Evolutionary conservation across 108 stramenopile genomes (phyloP), one percentile per base, ranked within the genome.

Genomic region (Pseudonitzschia delicatissima): DNA sequence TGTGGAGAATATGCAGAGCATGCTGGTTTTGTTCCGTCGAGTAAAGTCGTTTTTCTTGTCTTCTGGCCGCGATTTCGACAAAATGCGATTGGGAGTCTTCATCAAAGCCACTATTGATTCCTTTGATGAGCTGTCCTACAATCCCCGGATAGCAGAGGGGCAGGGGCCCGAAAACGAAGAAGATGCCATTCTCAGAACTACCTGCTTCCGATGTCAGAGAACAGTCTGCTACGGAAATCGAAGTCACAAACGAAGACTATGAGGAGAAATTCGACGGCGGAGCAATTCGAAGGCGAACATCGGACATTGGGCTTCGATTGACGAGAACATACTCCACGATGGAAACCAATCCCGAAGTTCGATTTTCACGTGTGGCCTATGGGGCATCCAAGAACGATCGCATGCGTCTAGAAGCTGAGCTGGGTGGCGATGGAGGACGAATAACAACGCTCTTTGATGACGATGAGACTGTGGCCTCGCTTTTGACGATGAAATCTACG

Each of bases 401-500:
- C 36, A 77, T 90, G 78, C 77, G 78, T 42, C 68, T 83, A 45
- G 87, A 90, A 51, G 86, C 89, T 34, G 89, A 90, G 67, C 42
- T 76, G 15, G 73, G 63, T 12, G 33, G 28, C 8, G 50, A 62
- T 15, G 12, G 34, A 5, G 51, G 64, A 5, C 59, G 61, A 8
- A 68, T 59, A 28, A 68, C 67, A 6, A 67, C 66, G 18, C 63
- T 85, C n/a, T 60, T 82, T 47, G 92, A 93, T 20, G 92, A 93
- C 61, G 92, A 93, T 57, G 87, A 91, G 78, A 94, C 92, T 7
- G 83, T 94, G 25, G 70, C 73, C n/a, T 91, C 87, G 8, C 63
- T 79, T 20, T 62, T 74, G 0, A 86, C 90, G 3, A 29, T 55
- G 20, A 61, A 5, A 62, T 37, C 34, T 64, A 32, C 45, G 36